Base-by-base conservation (phyloP, 1,284 basidiomycete genomes). In the Ceratobasidium sp. region DNA sequence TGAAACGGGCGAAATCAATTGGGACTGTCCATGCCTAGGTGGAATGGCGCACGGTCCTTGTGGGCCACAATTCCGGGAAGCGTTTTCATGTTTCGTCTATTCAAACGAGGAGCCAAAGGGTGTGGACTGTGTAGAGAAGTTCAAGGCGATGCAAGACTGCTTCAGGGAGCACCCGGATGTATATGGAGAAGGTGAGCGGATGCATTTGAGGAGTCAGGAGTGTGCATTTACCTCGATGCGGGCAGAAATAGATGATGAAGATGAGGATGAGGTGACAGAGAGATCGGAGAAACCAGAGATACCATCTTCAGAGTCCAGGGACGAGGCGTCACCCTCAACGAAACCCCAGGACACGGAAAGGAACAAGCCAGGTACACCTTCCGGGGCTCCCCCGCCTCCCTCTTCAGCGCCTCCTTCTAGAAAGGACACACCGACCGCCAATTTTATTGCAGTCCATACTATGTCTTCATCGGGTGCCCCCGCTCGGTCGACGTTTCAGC, bases 31-130 rank as follows among this genome's bases (percentile, higher is more conserved):
- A 1, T 99, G 97, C 84, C 90, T 99, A 13, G 97, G 97, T 33
- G 98, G 97, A 75, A 99, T 99, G 98, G 97, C 98, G 2, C 89
- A 98, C 82, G 98, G 98, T 6, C 96, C 97, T 1, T 99, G 97
- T 82, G 97, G 97, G 13, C 88, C 90, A 79, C 89, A 99, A 81
- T 99, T 99, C 88, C 92, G 94, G 81, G 93, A 92, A 78, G 97
- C 98, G 0, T 99, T 99, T 86, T 95, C 95, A 53, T 99, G 97
- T 86, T 99, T 99, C 81, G 91, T 99, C 4, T 94, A 90, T 84
- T 97, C 94, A 10, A 96, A 98, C 83, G 89, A 91, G 75, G 98
- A 99, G 82, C 97, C 97, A 1, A 99, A 99, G 86, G 97, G 97
- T 10, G 94, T 99, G 76, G 94, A 99, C 81, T 99, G 97, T 81